Evolutionary conservation across 352 stramenopile genomes (phyloP), one percentile per base, ranked within the genome.

Genomic region (Pythium dissimile): DNA sequence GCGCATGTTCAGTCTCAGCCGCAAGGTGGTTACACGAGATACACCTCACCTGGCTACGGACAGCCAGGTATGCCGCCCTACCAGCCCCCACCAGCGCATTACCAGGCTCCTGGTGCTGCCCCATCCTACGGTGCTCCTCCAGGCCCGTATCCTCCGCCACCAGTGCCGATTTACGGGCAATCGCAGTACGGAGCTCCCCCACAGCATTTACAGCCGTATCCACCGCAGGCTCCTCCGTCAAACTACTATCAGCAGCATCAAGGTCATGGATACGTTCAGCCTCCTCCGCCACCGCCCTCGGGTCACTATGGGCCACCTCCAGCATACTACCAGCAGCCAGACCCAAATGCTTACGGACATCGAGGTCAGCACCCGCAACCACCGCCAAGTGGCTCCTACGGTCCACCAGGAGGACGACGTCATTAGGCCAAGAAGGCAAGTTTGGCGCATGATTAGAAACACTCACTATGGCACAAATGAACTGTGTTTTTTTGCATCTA

Each of bases 41-140:
- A 71, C 56, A 71, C 64, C 12, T 56, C 57, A 15, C 54, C 54
- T 58, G 64, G 64, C 1, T 67, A 67, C 24, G 47, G 24, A 7
- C 64, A 58, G 34, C 57, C 58, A 8, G 48, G 35, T 12, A 34
- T 26, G 18, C 52, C 41, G 12, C 39, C 26, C 10, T 66, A 64
- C 16, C 57, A 51, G 11, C 42, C 53, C 10, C 21, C 43, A 3
- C 32, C 66, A 42, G 38, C 20, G 9, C 51, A 59, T 28, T 50
- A 59, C 13, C 27, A 45, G 32, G 20, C 38, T 16, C 13, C 24
- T 20, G 34, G 27, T 44, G 45, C 31, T 9, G 30, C 45, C 26
- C 44, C 43, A 1, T 18, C 41, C 8, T 52, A 59, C 24, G 45
- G 28, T 56, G 62, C 37, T 31, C 38, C 50, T 2, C 44, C 52